Conservation (phyloP, 1,139 yeast species). For the Eremothecium coryli region DNA sequence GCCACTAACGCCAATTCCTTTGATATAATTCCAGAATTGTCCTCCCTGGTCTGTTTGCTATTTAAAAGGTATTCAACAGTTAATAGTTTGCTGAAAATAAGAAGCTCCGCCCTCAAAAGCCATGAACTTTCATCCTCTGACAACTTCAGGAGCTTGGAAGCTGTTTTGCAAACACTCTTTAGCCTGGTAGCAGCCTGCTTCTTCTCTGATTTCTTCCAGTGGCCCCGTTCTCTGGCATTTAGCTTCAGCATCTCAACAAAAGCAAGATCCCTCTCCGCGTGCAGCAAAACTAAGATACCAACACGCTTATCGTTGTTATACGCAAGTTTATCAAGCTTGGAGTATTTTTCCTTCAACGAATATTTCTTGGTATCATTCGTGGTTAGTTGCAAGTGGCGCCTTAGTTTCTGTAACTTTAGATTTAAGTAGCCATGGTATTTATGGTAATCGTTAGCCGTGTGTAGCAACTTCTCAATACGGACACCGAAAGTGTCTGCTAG, state of each 20-base stretch:
- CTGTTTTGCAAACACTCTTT: slow-evolving; percentile 48
- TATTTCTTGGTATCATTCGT: slow-evolving; percentile 27
- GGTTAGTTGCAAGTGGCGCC: slow-evolving; percentile 25
- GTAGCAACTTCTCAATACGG: slow-evolving; percentile 26
- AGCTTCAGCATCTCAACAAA: slow-evolving; percentile 25
- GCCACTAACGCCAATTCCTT: slow-evolving; percentile 20
- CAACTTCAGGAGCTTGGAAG: slow-evolving; percentile 38
- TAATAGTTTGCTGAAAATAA: slow-evolving; percentile 49
- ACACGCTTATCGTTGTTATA: slow-evolving; percentile 26
- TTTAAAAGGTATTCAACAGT: slow-evolving; percentile 38
- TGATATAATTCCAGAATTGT: slow-evolving; percentile 21
- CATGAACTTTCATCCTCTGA: slow-evolving; percentile 33
- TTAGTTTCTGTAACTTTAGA: slow-evolving; percentile 24
- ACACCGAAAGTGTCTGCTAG: slow-evolving; percentile 27
- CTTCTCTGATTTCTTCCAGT: slow-evolving; percentile 28
- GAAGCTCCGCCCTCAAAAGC: slow-evolving; percentile 44
- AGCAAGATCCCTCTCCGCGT: slow-evolving; percentile 28
- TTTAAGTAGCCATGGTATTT: slow-evolving; percentile 28
- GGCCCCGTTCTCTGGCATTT: slow-evolving; percentile 26
- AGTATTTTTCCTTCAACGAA: slow-evolving; percentile 21
- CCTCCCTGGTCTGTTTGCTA: slow-evolving; percentile 53
- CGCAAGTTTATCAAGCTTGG: slow-evolving; percentile 17
- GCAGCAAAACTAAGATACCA: slow-evolving; percentile 24
- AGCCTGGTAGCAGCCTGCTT: slow-evolving; percentile 57
- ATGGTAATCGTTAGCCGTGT: slow-evolving; percentile 23